Evolutionary conservation across 208 protist species (phyloP).

Genomic region (Vickermania ingenoplastis): DNA sequence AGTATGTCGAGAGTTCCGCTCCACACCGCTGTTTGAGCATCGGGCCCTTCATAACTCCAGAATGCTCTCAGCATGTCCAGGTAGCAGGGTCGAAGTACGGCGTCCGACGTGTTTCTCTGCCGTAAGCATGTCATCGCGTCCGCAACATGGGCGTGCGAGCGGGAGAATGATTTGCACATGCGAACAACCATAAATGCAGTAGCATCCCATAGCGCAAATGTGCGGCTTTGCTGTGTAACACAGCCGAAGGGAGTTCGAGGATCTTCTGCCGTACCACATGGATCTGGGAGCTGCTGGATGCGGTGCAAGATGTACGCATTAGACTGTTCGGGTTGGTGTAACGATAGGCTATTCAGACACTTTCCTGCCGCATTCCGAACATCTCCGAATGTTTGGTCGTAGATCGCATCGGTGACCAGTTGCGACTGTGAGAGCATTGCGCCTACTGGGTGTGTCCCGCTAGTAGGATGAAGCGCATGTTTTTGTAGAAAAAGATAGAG

Average conservation of each 20-base stretch:
- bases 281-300: constrained; percentile 30
- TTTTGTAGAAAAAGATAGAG: constrained; percentile 39
- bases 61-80: constrained; percentile 78
- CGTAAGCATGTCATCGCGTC: constrained; percentile 38
- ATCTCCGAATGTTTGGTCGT: constrained; percentile 44
- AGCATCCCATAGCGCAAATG: constrained; percentile 59
- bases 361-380: constrained; percentile 35
- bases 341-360: constrained; percentile 30
- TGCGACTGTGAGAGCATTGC: constrained; percentile 45
- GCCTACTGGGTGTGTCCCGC: constrained; percentile 27
- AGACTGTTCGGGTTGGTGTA: constrained; percentile 26
- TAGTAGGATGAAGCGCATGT: constrained; percentile 46
- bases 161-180: constrained; percentile 46
- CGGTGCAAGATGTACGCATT: constrained; percentile 41
- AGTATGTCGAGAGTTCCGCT: constrained; percentile 46
- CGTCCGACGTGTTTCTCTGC: constrained; percentile 32
- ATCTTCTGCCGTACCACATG: constrained; percentile 36
- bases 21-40: constrained; percentile 50
- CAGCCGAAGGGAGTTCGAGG: constrained; percentile 44
- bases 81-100: constrained; percentile 67
- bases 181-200: constrained; percentile 62
- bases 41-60: constrained; percentile 43
- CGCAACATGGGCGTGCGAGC: constrained; percentile 25
- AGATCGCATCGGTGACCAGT: constrained; percentile 39
- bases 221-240: constrained; percentile 63